Evolutionary conservation across 352 stramenopile genomes (phyloP), one percentile per base, ranked within the genome.

Genomic region (Pythium monospermum): DNA sequence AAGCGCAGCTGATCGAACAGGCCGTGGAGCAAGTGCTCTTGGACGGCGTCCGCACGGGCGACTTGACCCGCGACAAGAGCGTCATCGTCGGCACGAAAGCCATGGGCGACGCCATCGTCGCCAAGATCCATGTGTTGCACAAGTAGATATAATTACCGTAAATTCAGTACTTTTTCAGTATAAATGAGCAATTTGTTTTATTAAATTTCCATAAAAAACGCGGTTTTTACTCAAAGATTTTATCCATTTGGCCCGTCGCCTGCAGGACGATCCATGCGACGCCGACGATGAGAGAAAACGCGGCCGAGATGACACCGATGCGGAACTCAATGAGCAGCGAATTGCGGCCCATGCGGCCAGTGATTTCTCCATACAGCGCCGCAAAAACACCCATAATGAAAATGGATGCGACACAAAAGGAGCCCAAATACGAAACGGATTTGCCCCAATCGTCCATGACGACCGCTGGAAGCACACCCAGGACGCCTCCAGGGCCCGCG

Each of bases 301-400:
- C 67, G 3, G 82, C 53, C 16, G 78, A 90, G 58, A 89, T 83
- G 31, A 93, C 62, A 27, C 74, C 76, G 42, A 95, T 76, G 16
- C 72, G 66, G 58, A 87, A 80, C 49, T 87, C 76, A 16, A 88
- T 57, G 12, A 73, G 40, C 18, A 68, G 22, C 45, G 80, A 87
- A 35, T 76, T 70, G 36, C 74, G 67, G 23, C 71, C 66, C 45
- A 85, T 45, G 27, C 72, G 74, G 21, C 71, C 70, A 15, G 79
- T 91, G 44, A 74, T 37, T 42, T 85, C 79, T 27, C 90, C 86
- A 54, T 96, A 96, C 4, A 90, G 57, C 12, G 76, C 71, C 8
- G 90, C 84, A 71, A 96, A 97, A 4, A 78, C 67, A 35, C 86
- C 90, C 90, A 97, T 97, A 35, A 92, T 91, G 12, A 95, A 61